These are phyloP conservation scores for Daldinia eschscholtzii DNA, from an alignment of 2,329 filamentous ascomycete species.

Conservation along the genomic window DNA sequence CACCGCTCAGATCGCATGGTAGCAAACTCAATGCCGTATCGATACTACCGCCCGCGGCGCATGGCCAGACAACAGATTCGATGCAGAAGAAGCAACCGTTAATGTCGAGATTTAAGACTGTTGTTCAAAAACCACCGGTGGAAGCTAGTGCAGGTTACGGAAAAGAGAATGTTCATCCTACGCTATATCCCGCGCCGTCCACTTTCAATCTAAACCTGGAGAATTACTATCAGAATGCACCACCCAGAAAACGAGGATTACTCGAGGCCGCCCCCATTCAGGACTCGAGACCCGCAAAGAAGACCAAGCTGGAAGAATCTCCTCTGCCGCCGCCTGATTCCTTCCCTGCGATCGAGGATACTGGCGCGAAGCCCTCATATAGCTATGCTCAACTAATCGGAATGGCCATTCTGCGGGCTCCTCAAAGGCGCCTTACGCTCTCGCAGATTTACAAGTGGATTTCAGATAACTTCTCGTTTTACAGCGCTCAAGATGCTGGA, in stretches of 20 bases:
- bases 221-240: conserved; percentile 64
- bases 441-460: conserved; percentile 99
- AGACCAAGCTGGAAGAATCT: conserved; percentile 71
- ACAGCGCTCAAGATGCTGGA: conserved; percentile 84
- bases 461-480: conserved; percentile 92
- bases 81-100: conserved; percentile 74
- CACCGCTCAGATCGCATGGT: conserved; percentile 68
- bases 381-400: conserved; percentile 96
- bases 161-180: conserved; percentile 70
- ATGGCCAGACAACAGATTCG: conserved; percentile 72
- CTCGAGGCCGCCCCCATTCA: conserved; percentile 80
- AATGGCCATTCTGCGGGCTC: conserved; percentile 93
- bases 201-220: conserved; percentile 65
- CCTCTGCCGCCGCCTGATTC: conserved; percentile 77
- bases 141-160: conserved; percentile 58
- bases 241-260: conserved; percentile 70
- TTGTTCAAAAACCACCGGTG: conserved; percentile 65
- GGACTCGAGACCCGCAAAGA: conserved; percentile 76
- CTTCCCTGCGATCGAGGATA: conserved; percentile 86
- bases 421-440: conserved; percentile 85
- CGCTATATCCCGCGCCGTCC: conserved; percentile 63
- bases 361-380: conserved; percentile 88
- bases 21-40: conserved; percentile 75
- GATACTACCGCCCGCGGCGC: conserved; percentile 73
- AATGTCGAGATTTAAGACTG: conserved; percentile 70